These are phyloP conservation scores for Trichoderma guizhouense DNA, from an alignment of 2,329 filamentous ascomycete species.

Conservation along the genomic window DNA sequence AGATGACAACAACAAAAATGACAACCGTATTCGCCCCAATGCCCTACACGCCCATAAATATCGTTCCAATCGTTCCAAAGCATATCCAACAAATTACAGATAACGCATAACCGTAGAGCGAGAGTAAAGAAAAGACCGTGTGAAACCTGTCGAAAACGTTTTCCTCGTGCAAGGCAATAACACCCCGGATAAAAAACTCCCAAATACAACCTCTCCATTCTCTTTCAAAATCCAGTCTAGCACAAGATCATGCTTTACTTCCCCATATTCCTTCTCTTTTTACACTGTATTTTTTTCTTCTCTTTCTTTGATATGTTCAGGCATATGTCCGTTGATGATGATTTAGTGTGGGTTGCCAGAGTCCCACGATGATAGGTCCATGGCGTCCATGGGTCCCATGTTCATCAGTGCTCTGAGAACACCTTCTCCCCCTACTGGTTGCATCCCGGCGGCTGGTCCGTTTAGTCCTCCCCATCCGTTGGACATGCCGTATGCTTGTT, in stretches of 20 bases:
- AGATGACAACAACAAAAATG: background rate
- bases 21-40: background rate
- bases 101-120: background rate
- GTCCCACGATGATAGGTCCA: slow-evolving; percentile 54
- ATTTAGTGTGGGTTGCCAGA: slow-evolving; percentile 27
- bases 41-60: slow-evolving; percentile 2
- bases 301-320: background rate
- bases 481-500: slow-evolving; percentile 40
- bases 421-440: slow-evolving; percentile 55
- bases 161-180: background rate
- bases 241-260: background rate
- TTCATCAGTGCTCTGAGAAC: slow-evolving; percentile 56
- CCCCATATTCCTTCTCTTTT: background rate
- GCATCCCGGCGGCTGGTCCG: slow-evolving; percentile 44
- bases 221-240: background rate
- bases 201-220: background rate
- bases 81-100: background rate
- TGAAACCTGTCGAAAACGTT: slow-evolving; percentile 17
- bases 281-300: background rate
- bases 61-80: slow-evolving; percentile 10
- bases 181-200: background rate
- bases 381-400: slow-evolving; percentile 58
- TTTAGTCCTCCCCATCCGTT: slow-evolving; percentile 44
- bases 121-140: background rate
- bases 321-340: background rate